Conservation (phyloP, 169 alveolate species). For the Eimeria nieschulzi region DNA sequence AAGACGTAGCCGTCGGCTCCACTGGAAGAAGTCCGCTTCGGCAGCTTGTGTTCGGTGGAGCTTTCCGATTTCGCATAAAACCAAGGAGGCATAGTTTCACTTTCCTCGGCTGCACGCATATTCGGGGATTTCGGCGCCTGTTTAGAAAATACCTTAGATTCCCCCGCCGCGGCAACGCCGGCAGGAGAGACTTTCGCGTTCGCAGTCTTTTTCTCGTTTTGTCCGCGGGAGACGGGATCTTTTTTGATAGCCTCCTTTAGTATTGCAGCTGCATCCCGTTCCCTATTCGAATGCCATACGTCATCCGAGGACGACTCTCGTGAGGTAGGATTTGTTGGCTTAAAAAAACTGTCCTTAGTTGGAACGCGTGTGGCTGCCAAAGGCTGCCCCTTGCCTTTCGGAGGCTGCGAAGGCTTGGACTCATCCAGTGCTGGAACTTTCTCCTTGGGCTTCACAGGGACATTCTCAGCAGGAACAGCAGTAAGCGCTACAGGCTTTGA, state of each 20-base stretch:
- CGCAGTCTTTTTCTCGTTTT: neutral
- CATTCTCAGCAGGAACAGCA: neutral
- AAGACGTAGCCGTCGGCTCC: neutral
- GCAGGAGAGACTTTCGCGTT: constrained; percentile 10
- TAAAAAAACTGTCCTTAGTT: neutral
- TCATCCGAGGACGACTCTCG: constrained; percentile 27
- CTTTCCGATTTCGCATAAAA: constrained; percentile 25
- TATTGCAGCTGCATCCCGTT: neutral
- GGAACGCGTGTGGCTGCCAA: no score
- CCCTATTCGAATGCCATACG: constrained; percentile 1
- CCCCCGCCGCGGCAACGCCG: constrained; percentile 28
- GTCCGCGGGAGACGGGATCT: neutral
- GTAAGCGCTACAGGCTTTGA: constrained; percentile 6
- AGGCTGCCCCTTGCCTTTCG: neutral
- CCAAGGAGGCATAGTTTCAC: constrained; percentile 19
- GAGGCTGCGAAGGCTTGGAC: neutral
- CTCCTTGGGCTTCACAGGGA: constrained; percentile 24
- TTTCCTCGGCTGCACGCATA: constrained; percentile 10
- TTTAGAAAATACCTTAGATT: constrained; percentile 18
- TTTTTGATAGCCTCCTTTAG: neutral
- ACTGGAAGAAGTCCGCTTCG: constrained; percentile 4
- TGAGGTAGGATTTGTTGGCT: neutral
- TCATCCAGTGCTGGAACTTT: neutral
- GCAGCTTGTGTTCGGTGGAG: neutral
- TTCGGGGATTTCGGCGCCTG: constrained; percentile 51